Evolutionary conservation across 805 yeast species (phyloP).

Genomic region (Clavispora asparagi): DNA sequence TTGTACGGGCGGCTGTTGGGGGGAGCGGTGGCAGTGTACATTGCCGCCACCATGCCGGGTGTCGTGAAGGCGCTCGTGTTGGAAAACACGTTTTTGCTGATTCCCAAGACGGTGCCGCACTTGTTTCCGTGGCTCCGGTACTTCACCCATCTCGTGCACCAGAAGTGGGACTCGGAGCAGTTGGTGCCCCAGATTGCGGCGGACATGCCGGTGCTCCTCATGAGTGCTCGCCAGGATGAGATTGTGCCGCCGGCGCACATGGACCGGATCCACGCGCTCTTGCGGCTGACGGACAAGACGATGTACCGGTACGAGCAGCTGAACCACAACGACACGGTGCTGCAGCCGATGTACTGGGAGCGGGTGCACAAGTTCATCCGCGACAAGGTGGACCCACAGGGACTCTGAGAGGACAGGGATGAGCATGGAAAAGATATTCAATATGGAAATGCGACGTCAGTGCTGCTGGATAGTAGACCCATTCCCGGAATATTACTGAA

Average conservation of each 20-base stretch:
- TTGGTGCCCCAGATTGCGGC: slow-evolving; percentile 50
- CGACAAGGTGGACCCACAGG: slow-evolving; percentile 20
- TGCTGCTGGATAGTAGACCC: too few relatives aligned
- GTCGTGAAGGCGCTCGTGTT: slow-evolving; percentile 60
- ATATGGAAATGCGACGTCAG: too few relatives aligned
- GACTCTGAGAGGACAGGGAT: too few relatives aligned
- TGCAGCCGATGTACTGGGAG: slow-evolving; percentile 77
- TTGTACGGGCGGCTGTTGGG: slow-evolving; percentile 90
- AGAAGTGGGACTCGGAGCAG: slow-evolving; percentile 76
- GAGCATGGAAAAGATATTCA: too few relatives aligned
- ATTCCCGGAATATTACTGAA: too few relatives aligned
- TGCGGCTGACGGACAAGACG: slow-evolving; percentile 46
- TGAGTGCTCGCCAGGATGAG: slow-evolving; percentile 77
- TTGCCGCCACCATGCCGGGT: slow-evolving; percentile 55
- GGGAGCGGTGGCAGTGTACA: slow-evolving; percentile 88
- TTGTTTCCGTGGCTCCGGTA: slow-evolving; percentile 63
- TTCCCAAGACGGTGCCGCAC: slow-evolving; percentile 67
- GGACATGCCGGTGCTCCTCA: slow-evolving; percentile 59
- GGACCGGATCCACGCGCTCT: slow-evolving; percentile 51
- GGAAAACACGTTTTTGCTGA: slow-evolving; percentile 81
- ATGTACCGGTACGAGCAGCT: slow-evolving; percentile 55
- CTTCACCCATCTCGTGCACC: slow-evolving; percentile 60
- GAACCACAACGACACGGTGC: slow-evolving; percentile 78
- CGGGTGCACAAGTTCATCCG: slow-evolving; percentile 53
- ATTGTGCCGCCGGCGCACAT: slow-evolving; percentile 88